Evolutionary conservation across 257 asterid species (phyloP), one percentile per base, ranked within the genome.

Genomic region (Ballota nigra): DNA sequence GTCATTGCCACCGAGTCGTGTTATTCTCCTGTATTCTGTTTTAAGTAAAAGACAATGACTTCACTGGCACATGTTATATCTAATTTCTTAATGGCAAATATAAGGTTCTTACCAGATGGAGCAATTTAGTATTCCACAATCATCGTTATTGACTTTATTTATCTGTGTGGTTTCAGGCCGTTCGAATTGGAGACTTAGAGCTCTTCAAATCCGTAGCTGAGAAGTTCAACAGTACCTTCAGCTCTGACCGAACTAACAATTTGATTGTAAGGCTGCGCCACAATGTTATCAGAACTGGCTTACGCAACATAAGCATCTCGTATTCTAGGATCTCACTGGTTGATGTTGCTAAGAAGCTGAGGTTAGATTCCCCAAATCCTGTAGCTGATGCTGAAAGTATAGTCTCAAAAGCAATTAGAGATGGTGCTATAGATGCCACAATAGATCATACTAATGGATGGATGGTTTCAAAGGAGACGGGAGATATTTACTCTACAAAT

Each of bases 391-490:
- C 91, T 49, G 96, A 86, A 77, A 82, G 87, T 41, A 82, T 88
- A 20, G 86, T 88, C 8, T 81, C 96, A 57, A 88, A 86, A 84
- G 94, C 96, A 38, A 86, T 90, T 68, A 78, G 96, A 51, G 97
- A 90, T 68, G 94, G 94, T 36, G 92, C 89, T 5, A 86, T 88
- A n/a, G 96, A 90, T 58, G 96, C 94, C 67, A 84, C 83, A 1
- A 33, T 88, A 43, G 92, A 86, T 81, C 96, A 86, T 79, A 83
- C 83, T 62, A 88, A 86, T 68, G 90, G 95, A 33, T 88, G 88
- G 88, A 87, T 88, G 89, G 83, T 85, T 2, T 88, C 92, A 3
- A 90, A 86, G 83, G 89, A 84, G 83, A 86, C 81, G 1, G 95
- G 89, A n/a, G 92, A 89, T 68, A 84, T 88, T 57, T 88, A 89